These are phyloP conservation scores for Balamuthia mandrillaris DNA, from an alignment of 208 protist genomes.

Conservation along the genomic window DNA sequence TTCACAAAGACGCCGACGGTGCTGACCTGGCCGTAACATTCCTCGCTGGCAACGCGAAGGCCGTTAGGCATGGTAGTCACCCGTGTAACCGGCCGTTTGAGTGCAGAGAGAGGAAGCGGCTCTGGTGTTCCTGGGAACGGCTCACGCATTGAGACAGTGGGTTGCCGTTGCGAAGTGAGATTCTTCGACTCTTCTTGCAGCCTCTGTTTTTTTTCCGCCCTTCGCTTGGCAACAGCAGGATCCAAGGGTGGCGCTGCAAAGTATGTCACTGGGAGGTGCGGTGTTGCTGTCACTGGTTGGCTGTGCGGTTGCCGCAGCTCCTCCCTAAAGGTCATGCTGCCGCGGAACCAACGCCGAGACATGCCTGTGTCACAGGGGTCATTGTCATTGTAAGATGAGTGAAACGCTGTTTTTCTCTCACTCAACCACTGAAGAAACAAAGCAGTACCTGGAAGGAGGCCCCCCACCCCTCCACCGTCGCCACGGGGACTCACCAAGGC, in stretches of 20 bases:
- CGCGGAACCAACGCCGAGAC: too few relatives aligned
- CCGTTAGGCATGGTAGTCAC: neutral
- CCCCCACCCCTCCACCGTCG: too few relatives aligned
- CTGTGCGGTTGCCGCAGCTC: neutral
- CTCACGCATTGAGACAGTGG: neutral
- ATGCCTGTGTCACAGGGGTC: too few relatives aligned
- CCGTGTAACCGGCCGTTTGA: neutral
- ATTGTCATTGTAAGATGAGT: too few relatives aligned
- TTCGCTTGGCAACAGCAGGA: too few relatives aligned
- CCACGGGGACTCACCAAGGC: too few relatives aligned
- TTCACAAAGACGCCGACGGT: slow-evolving; percentile 2
- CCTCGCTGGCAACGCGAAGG: slow-evolving; percentile 27
- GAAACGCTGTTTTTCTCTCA: too few relatives aligned
- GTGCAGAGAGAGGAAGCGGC: neutral
- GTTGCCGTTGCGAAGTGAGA: neutral
- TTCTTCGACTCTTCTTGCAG: too few relatives aligned
- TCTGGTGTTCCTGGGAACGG: neutral
- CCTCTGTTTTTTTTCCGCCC: too few relatives aligned
- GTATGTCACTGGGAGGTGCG: neutral
- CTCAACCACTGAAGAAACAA: too few relatives aligned
- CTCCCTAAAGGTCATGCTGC: too few relatives aligned
- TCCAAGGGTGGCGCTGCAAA: neutral
- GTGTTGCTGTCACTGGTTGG: neutral
- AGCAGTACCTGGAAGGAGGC: too few relatives aligned
- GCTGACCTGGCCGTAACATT: slow-evolving; percentile 17